Conservation (phyloP, 2,329 filamentous ascomycete genomes). For the Penicillium psychrosexuale region DNA sequence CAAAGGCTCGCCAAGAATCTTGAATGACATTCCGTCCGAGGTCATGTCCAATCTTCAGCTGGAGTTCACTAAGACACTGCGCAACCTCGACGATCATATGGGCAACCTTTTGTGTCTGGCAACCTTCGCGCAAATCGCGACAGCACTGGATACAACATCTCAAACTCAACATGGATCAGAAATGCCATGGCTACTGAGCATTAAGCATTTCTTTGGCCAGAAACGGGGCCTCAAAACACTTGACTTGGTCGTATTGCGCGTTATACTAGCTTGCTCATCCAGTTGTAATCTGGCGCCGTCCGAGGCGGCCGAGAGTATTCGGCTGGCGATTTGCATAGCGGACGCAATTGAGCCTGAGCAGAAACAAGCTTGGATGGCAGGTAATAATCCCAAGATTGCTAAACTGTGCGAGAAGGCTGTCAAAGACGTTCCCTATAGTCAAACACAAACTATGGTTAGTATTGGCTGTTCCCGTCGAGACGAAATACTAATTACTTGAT, state of each 20-base stretch:
- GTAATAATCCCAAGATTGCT: conserved; percentile 33
- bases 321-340: conserved; percentile 36
- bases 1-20: conserved; percentile 23
- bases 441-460: conserved; percentile 37
- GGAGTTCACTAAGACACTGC: conserved; percentile 38
- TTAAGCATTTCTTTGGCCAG: conserved; percentile 39
- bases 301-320: conserved; percentile 36
- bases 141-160: conserved; percentile 8
- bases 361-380: conserved; percentile 34
- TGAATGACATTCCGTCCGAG: conserved; percentile 33
- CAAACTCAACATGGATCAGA: conserved; percentile 17
- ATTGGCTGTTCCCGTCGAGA: no score
- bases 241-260: conserved; percentile 41
- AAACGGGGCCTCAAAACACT: conserved; percentile 42
- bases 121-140: conserved; percentile 37
- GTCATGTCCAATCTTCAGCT: conserved; percentile 37
- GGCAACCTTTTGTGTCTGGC: conserved; percentile 43
- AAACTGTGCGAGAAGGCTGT: conserved; percentile 41
- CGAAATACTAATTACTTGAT: background rate
- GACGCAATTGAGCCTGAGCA: conserved; percentile 33
- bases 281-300: conserved; percentile 28
- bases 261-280: conserved; percentile 41
- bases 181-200: conserved; percentile 34
- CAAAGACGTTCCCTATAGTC: conserved; percentile 26
- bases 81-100: conserved; percentile 40